Evolutionary conservation across 768 basidiomycete genomes (phyloP), one percentile per base, ranked within the genome.

Genomic region (Boletus reticuloceps): DNA sequence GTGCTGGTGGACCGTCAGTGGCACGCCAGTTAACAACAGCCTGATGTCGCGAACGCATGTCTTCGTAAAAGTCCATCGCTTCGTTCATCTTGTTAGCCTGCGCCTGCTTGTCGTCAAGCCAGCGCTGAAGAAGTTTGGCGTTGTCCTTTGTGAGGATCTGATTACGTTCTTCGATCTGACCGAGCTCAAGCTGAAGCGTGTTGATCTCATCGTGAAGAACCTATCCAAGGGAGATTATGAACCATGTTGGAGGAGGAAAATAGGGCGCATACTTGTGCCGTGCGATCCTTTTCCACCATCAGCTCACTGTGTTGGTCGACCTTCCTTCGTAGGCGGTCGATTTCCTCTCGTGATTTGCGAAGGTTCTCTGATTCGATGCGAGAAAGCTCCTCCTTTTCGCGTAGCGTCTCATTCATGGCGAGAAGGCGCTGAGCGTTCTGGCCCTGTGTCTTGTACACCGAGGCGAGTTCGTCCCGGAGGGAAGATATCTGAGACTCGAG

Each of bases 1-100:
- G 74, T 45, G 67, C 72, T 50, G 74, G 62, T 9, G 46, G 25
- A 6, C 58, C 68, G 19, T 69, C 70, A 10, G 56, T 74, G 37
- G 82, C 82, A 50, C 82, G 76, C 82, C 82, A 85, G 59, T 76
- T 82, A 27, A 82, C 63, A 1, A 82, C 81, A 7, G 82, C 78
- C 60, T 88, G 80, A 63, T 86, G 85, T 57, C 80, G 82, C 34
- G 88, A 85, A 53, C 86, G 86, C 85, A 93, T 86, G 61, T 88
- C 85, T 69, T 94, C 91, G 64, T 94, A 94, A 69, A 91, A 91
- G 53, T 89, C 80, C 68, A 93, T 92, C 14, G 89, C 92, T 64
- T 91, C 90, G 73, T 98, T 98, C 90, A 99, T 91, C 73, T 86
- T 86, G 71, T 94, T 93, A 10, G 89, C 96, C 65, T 95, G 94